A percentile compares a stretch with the other conserved stretches of the same genome.
Conservation (phyloP, 108 stramenopile genomes). For the Skeletonema grethae region DNA sequence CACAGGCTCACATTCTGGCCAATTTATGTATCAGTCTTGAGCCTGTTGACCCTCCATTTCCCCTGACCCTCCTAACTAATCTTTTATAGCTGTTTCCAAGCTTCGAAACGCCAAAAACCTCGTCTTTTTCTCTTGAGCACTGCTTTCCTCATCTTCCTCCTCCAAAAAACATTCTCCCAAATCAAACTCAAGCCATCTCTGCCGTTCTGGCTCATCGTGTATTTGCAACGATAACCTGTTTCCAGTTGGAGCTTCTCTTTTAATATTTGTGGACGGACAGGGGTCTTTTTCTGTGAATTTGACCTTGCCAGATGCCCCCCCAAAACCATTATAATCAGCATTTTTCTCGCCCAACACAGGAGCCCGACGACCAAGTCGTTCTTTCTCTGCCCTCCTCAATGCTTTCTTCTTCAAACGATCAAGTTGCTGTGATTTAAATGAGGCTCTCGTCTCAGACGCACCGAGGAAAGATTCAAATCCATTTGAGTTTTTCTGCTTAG, state of each 20-base stretch:
- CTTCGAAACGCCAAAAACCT: slow-evolving; percentile 42
- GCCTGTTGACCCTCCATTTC: too few species aligned
- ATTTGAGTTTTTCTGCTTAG: not conserved
- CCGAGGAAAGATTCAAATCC: slow-evolving; percentile 9
- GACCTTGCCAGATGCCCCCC: slow-evolving; percentile 19
- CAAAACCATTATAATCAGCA: slow-evolving; percentile 16
- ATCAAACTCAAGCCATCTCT: slow-evolving; percentile 43
- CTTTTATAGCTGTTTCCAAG: slow-evolving; percentile 30
- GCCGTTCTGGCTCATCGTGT: not conserved
- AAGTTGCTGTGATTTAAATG: slow-evolving; percentile 14
- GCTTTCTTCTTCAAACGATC: slow-evolving; percentile 13
- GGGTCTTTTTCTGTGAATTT: slow-evolving; percentile 23
- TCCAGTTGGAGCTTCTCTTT: slow-evolving; percentile 1
- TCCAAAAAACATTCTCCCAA: slow-evolving; percentile 42
- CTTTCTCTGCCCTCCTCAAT: slow-evolving; percentile 18
- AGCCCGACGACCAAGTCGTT: slow-evolving; percentile 25
- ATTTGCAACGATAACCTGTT: not conserved
- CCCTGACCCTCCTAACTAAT: not conserved
- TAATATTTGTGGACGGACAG: not conserved
- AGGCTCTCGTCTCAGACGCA: slow-evolving; percentile 11
- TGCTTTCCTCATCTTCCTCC: not conserved
- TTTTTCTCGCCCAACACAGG: slow-evolving; percentile 20
- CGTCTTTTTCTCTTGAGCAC: slow-evolving; percentile 6
- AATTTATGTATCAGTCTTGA: not conserved
- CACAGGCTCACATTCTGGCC: too few species aligned